Evolutionary conservation across 2,329 filamentous ascomycete species (phyloP).

Genomic region (Talaromyces rugulosus): DNA sequence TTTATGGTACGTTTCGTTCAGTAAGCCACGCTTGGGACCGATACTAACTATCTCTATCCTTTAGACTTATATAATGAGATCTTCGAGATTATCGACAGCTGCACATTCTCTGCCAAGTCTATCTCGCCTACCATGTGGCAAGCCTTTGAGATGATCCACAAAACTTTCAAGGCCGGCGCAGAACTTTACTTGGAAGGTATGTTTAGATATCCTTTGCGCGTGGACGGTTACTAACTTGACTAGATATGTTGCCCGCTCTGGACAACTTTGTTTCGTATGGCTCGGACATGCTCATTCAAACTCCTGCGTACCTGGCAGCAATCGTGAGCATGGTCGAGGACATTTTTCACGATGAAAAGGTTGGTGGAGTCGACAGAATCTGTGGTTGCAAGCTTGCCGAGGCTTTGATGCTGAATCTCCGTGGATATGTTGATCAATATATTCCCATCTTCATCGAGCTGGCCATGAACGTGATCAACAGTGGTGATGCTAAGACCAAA

Average conservation of each 20-base stretch:
- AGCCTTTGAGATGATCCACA: conserved; percentile 93
- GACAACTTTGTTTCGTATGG: conserved; percentile 98
- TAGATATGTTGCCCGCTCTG: conserved; percentile 92
- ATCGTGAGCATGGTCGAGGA: conserved; percentile 91
- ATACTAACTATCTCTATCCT: conserved; percentile 14
- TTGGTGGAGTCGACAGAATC: conserved; percentile 89
- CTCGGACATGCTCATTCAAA: conserved; percentile 71
- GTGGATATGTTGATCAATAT: conserved; percentile 81
- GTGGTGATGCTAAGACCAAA: conserved; percentile 78
- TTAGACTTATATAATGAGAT: conserved; percentile 92
- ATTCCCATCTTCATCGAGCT: conserved; percentile 84
- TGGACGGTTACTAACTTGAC: neutral
- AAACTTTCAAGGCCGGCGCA: conserved; percentile 93
- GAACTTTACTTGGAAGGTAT: conserved; percentile 83
- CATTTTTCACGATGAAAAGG: conserved; percentile 89
- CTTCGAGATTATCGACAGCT: conserved; percentile 98
- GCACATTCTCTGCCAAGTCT: conserved; percentile 92
- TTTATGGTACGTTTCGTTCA: conserved; percentile 61
- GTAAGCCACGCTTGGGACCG: neutral
- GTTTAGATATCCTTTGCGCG: neutral
- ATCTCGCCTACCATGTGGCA: conserved; percentile 98
- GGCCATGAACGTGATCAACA: conserved; percentile 74
- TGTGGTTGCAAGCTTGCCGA: conserved; percentile 97
- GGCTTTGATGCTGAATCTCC: conserved; percentile 92
- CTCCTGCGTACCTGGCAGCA: conserved; percentile 80